These are phyloP conservation scores for Ceratocystis colombiana DNA, from an alignment of 2,329 filamentous ascomycete species.

Conservation along the genomic window DNA sequence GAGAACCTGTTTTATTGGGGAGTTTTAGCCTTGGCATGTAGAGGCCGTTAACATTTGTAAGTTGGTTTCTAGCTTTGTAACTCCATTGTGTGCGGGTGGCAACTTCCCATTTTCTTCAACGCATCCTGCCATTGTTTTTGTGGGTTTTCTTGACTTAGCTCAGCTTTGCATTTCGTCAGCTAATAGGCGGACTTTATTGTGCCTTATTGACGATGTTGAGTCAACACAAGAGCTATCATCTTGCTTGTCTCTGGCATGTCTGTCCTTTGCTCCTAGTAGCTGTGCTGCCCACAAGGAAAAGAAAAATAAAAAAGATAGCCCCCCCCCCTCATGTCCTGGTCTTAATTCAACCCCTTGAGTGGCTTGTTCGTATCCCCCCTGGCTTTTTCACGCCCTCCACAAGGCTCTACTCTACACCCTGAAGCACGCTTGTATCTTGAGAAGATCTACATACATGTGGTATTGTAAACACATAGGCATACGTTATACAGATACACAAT, in stretches of 20 bases:
- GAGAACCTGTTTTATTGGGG: too few relatives aligned
- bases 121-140: conserved; percentile 15
- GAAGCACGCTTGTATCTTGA: background rate
- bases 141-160: conserved; percentile 3
- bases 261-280: background rate
- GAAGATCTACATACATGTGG: background rate
- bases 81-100: background rate
- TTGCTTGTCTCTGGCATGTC: background rate
- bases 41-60: background rate
- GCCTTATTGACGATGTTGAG: background rate
- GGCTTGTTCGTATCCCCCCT: conserved; percentile 6
- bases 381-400: conserved; percentile 1
- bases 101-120: conserved; percentile 5
- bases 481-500: background rate
- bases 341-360: conserved; percentile 10
- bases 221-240: background rate
- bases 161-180: background rate
- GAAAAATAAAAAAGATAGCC: background rate
- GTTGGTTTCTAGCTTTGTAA: background rate
- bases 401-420: background rate
- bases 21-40: background rate
- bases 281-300: background rate
- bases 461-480: background rate
- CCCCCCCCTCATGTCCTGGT: background rate
- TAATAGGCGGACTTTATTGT: background rate